These are phyloP conservation scores for Quercus glauca DNA, from an alignment of 306 rosid genomes.

Conservation along the genomic window DNA sequence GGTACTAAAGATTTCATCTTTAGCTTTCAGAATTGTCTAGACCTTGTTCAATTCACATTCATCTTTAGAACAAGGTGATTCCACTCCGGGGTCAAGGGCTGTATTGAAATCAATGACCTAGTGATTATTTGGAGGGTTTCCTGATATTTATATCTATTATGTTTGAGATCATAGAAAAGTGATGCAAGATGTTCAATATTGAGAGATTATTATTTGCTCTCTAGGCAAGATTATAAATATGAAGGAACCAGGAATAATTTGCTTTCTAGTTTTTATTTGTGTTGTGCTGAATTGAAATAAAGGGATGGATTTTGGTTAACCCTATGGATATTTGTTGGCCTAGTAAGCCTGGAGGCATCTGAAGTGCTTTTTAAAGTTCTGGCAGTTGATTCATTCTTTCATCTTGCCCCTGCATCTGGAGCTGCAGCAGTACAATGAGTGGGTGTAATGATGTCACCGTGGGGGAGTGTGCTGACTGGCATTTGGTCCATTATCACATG, in stretches of 20 bases:
- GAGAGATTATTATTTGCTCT: slow-evolving; percentile 25
- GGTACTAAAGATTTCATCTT: slow-evolving; percentile 37
- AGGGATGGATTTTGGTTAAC: slow-evolving; percentile 24
- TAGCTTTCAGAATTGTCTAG: slow-evolving; percentile 38
- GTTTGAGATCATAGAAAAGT: slow-evolving; percentile 14
- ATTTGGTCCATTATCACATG: slow-evolving; percentile 28
- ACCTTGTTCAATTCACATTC: slow-evolving; percentile 29
- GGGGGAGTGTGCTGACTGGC: slow-evolving; percentile 24
- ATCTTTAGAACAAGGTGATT: slow-evolving; percentile 37
- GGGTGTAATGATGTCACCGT: slow-evolving; percentile 18
- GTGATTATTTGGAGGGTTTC: slow-evolving; percentile 28
- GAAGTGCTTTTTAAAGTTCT: neutral
- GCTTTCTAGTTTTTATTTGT: slow-evolving; percentile 22
- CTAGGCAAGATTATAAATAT: slow-evolving; percentile 27
- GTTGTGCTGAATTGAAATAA: slow-evolving; percentile 26
- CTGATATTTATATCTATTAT: slow-evolving; percentile 27
- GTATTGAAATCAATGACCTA: slow-evolving; percentile 27
- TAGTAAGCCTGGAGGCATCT: neutral
- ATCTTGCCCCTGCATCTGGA: slow-evolving; percentile 11
- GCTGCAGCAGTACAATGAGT: slow-evolving; percentile 27
- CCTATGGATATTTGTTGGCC: slow-evolving; percentile 4
- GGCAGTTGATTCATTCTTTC: neutral
- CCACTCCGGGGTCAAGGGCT: slow-evolving; percentile 32
- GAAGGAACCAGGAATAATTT: slow-evolving; percentile 14
- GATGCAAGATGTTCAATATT: slow-evolving; percentile 22